Evolutionary conservation across 2,329 filamentous ascomycete species (phyloP).

Genomic region (Aplosporella prunicola): DNA sequence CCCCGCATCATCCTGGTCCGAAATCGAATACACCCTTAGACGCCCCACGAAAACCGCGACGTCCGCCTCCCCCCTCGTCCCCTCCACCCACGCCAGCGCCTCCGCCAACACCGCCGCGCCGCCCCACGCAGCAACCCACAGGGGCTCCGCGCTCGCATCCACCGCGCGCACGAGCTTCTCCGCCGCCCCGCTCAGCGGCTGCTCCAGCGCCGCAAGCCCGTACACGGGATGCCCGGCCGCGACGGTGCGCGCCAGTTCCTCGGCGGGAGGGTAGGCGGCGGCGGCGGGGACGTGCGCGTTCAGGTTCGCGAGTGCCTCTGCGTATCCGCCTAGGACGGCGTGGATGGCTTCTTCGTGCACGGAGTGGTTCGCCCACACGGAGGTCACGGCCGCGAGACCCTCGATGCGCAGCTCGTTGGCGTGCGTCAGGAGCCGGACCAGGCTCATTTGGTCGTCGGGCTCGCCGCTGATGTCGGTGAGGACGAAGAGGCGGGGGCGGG

Average conservation of each 20-base stretch:
- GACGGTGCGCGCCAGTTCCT: conserved; percentile 11
- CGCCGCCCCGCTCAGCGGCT: conserved; percentile 13
- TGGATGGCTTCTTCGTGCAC: conserved; percentile 15
- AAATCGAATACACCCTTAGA: conserved; percentile 44
- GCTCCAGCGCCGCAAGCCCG: conserved; percentile 28
- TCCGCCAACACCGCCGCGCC: conserved; percentile 44
- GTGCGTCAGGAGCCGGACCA: conserved; percentile 16
- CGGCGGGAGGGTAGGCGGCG: conserved; percentile 17
- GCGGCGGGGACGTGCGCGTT: conserved; percentile 26
- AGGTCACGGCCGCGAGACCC: conserved; percentile 15
- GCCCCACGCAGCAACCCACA: conserved; percentile 45
- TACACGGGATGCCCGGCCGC: conserved; percentile 29
- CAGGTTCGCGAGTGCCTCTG: conserved; percentile 32
- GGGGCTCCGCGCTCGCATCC: conserved; percentile 27
- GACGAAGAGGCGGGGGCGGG: conserved; percentile 13
- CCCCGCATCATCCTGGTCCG: conserved; percentile 45
- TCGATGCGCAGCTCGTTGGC: conserved; percentile 16
- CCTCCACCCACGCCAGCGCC: conserved; percentile 33
- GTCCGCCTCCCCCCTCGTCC: conserved; percentile 20
- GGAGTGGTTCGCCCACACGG: conserved; percentile 14
- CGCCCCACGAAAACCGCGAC: conserved; percentile 31
- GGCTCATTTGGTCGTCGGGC: conserved; percentile 16
- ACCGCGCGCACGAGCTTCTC: conserved; percentile 17
- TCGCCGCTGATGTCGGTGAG: conserved; percentile 17
- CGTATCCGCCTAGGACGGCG: conserved; percentile 21